Evolutionary conservation across 2,329 filamentous ascomycete species (phyloP).

Genomic region (Pseudocercospora crystallina): DNA sequence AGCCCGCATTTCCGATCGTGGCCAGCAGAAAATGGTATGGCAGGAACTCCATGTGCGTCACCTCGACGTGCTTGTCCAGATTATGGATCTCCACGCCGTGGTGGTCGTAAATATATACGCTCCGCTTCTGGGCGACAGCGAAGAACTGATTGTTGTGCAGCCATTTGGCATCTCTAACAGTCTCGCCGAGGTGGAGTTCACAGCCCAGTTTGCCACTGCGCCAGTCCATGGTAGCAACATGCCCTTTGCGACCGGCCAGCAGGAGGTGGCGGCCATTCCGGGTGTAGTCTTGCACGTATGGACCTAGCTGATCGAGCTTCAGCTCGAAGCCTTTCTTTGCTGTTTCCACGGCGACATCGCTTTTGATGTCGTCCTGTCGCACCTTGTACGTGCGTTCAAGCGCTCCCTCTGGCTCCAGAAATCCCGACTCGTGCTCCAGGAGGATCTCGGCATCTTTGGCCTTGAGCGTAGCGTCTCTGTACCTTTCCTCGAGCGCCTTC

Average conservation of each 20-base stretch:
- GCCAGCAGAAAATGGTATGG: constrained; percentile 94
- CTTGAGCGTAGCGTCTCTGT: constrained; percentile 74
- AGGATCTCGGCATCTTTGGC: constrained; percentile 96
- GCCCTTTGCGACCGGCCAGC: constrained; percentile 84
- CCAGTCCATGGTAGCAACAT: constrained; percentile 97
- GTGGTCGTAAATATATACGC: constrained; percentile 93
- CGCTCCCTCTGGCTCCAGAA: constrained; percentile 83
- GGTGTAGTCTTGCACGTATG: constrained; percentile 86
- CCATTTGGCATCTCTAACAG: constrained; percentile 84
- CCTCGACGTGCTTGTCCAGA: constrained; percentile 84
- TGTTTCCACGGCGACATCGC: constrained; percentile 74
- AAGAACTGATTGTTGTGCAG: constrained; percentile 94
- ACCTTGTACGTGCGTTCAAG: constrained; percentile 92
- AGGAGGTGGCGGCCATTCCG: constrained; percentile 84
- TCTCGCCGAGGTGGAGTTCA: constrained; percentile 88
- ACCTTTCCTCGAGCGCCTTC: constrained; percentile 75
- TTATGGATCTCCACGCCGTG: constrained; percentile 91
- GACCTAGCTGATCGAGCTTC: constrained; percentile 76
- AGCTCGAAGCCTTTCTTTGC: constrained; percentile 93
- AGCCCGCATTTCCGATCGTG: constrained; percentile 78
- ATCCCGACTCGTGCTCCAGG: constrained; percentile 80
- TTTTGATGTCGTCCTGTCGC: constrained; percentile 78
- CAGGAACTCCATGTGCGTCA: constrained; percentile 90
- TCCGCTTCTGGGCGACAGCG: constrained; percentile 93
- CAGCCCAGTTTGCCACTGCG: constrained; percentile 85